Conservation (phyloP, 2,329 filamentous ascomycete genomes). For the Paecilomyces formosus region DNA sequence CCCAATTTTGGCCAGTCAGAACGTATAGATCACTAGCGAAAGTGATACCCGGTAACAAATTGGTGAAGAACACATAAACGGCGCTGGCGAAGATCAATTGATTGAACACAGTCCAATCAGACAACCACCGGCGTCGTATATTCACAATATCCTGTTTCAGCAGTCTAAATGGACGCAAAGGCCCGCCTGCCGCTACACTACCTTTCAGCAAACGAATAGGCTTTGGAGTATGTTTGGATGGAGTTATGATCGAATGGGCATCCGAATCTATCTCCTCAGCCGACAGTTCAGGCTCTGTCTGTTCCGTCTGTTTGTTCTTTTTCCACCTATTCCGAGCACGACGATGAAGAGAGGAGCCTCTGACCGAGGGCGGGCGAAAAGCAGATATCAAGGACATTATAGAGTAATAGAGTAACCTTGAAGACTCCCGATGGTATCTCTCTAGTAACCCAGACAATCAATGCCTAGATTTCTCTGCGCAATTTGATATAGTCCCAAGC, state of each 20-base stretch:
- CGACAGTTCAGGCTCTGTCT: constrained; percentile 6
- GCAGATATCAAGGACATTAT: constrained; percentile 26
- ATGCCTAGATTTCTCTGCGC: neutral
- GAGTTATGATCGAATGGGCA: constrained; percentile 29
- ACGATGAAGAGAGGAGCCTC: constrained; percentile 17
- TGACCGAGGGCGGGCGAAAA: constrained; percentile 25
- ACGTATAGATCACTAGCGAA: constrained; percentile 60
- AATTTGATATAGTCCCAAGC: neutral
- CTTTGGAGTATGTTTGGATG: constrained; percentile 29
- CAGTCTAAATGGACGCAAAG: constrained; percentile 47
- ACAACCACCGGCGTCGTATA: constrained; percentile 41
- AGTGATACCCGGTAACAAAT: constrained; percentile 59
- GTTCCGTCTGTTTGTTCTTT: constrained; percentile 5
- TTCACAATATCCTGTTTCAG: constrained; percentile 44
- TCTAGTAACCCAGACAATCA: neutral
- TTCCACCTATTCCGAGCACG: constrained; percentile 14
- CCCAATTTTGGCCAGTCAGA: constrained; percentile 56
- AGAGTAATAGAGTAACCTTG: neutral
- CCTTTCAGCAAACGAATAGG: constrained; percentile 21
- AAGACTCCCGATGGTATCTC: neutral
- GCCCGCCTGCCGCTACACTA: constrained; percentile 31
- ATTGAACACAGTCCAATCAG: constrained; percentile 55
- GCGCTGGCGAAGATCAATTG: constrained; percentile 57
- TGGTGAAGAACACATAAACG: constrained; percentile 61
- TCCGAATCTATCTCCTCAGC: constrained; percentile 14